Evolutionary conservation across 257 asterid species (phyloP).

Genomic region (Primulina huaijiensis): DNA sequence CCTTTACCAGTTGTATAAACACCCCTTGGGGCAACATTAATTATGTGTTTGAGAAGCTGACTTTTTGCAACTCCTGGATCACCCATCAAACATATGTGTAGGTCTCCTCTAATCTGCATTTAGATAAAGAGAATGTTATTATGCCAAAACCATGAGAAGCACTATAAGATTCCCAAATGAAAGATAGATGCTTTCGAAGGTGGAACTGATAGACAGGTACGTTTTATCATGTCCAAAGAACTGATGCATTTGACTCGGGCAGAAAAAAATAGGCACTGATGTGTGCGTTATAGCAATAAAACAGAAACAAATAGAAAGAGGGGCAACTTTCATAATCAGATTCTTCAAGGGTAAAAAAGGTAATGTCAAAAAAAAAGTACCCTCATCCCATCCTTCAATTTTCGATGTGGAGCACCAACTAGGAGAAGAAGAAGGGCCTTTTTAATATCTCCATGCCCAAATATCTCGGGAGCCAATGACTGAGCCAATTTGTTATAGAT

Average conservation of each 20-base stretch:
- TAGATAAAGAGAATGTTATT: not conserved
- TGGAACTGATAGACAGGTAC: too few species aligned
- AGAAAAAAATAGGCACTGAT: too few species aligned
- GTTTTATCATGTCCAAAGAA: too few species aligned
- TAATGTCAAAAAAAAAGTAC: constrained; percentile 25
- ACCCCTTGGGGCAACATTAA: constrained; percentile 94
- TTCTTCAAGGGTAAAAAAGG: not conserved
- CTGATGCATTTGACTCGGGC: too few species aligned
- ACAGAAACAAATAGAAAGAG: not conserved
- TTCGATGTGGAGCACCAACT: constrained; percentile 96
- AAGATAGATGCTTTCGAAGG: too few species aligned
- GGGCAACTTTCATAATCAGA: not conserved
- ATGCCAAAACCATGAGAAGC: not conserved
- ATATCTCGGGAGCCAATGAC: constrained; percentile 92
- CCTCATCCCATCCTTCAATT: constrained; percentile 96
- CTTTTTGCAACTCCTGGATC: constrained; percentile 99
- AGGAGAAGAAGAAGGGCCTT: constrained; percentile 96
- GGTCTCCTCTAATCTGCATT: constrained; percentile 77
- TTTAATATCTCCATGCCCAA: constrained; percentile 90
- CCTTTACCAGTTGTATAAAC: constrained; percentile 97
- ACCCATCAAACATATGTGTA: constrained; percentile 84
- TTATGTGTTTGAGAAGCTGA: constrained; percentile 96
- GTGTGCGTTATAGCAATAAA: constrained; percentile 1
- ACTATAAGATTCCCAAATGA: not conserved
- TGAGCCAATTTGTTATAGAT: constrained; percentile 74